Evolutionary conservation across 2,329 filamentous ascomycete genomes (phyloP).

Genomic region (Grosmannia penicillata): DNA sequence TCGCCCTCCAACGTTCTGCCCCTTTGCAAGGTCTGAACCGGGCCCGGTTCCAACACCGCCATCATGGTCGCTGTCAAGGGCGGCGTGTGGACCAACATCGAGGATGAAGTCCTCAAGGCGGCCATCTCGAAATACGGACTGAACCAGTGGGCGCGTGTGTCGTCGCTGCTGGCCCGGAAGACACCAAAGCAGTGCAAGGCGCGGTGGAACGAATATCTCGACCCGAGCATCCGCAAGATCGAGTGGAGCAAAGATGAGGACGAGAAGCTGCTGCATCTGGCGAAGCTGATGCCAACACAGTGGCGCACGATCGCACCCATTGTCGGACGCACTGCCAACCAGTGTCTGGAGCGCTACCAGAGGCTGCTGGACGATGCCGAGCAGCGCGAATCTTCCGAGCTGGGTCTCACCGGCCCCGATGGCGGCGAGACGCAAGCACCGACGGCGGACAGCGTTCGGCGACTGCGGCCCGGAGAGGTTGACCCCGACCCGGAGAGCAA

Average conservation of each 20-base stretch:
- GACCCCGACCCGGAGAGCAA: slow-evolving; percentile 97
- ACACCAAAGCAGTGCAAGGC: slow-evolving; percentile 99
- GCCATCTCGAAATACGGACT: slow-evolving; percentile 89
- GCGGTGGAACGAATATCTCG: slow-evolving; percentile 95
- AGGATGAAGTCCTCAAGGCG: slow-evolving; percentile 95
- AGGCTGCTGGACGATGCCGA: slow-evolving; percentile 94
- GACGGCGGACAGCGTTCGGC: slow-evolving; percentile 81
- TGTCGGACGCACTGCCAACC: slow-evolving; percentile 88
- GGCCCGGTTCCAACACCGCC: slow-evolving; percentile 3
- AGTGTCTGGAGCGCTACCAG: slow-evolving; percentile 94
- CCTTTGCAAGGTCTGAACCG: neutral
- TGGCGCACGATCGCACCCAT: slow-evolving; percentile 98
- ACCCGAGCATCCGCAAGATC: slow-evolving; percentile 94
- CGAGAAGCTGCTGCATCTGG: slow-evolving; percentile 89
- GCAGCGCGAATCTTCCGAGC: slow-evolving; percentile 63
- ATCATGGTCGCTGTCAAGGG: slow-evolving; percentile 60
- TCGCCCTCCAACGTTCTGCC: neutral
- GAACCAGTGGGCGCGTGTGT: slow-evolving; percentile 97
- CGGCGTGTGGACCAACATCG: slow-evolving; percentile 62
- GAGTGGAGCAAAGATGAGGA: slow-evolving; percentile 99
- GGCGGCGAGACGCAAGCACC: slow-evolving; percentile 80
- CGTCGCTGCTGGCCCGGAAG: slow-evolving; percentile 90
- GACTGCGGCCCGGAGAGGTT: slow-evolving; percentile 78
- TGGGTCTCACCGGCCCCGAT: slow-evolving; percentile 72
- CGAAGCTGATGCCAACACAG: slow-evolving; percentile 97